Percentiles rank a stretch among this genome's conserved stretches.
Evolutionary conservation across 208 protist genomes (phyloP).

Genomic region (Trypanosoma scelopori): DNA sequence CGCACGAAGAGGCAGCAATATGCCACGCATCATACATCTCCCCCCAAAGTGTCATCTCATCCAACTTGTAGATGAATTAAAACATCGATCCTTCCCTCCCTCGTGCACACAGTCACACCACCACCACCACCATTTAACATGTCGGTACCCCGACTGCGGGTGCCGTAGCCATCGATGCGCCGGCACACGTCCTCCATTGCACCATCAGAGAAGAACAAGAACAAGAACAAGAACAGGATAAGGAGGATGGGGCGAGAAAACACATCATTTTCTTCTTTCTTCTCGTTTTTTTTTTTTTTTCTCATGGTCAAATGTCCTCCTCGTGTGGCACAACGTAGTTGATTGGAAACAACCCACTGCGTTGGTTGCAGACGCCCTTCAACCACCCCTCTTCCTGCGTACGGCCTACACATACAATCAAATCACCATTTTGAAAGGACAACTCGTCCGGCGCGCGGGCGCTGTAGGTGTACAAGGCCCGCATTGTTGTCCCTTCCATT

Average conservation of each 20-base stretch:
- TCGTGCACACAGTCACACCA: no score
- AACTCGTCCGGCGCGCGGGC: constrained; percentile 85
- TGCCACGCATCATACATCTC: no score
- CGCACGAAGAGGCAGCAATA: no score
- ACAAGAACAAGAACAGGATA: neutral
- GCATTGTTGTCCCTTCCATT: constrained; percentile 72
- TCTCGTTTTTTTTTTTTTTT: constrained; percentile 12
- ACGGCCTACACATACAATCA: constrained; percentile 76
- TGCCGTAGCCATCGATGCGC: no score
- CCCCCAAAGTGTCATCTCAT: no score
- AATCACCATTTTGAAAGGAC: constrained; percentile 69
- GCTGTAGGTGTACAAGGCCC: constrained; percentile 76
- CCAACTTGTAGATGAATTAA: no score
- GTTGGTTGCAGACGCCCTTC: constrained; percentile 85
- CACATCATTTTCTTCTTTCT: neutral
- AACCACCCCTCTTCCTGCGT: constrained; percentile 90
- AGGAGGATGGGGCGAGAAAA: neutral
- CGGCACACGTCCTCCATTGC: neutral
- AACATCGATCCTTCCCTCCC: no score
- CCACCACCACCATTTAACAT: no score
- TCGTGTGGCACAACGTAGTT: constrained; percentile 72
- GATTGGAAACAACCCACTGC: constrained; percentile 85
- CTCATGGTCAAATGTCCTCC: constrained; percentile 1
- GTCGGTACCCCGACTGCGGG: no score
- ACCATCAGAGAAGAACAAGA: neutral